Evolutionary conservation across 2,329 filamentous ascomycete species (phyloP).

Genomic region (Venturia effusa): DNA sequence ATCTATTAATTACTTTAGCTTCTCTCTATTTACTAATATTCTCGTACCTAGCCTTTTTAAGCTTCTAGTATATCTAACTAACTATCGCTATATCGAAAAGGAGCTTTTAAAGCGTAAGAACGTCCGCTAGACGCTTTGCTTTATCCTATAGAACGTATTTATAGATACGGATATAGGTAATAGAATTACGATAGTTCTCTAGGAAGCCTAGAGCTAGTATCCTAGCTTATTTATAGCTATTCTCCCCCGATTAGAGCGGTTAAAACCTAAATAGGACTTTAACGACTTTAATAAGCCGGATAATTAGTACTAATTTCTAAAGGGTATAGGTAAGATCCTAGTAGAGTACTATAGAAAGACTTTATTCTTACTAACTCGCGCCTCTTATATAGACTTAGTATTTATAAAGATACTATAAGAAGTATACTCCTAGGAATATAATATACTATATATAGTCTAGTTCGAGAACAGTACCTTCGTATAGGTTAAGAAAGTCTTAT

Average conservation of each 20-base stretch:
- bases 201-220: neutral
- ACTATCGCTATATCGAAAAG: neutral
- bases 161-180: neutral
- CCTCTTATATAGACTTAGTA: neutral
- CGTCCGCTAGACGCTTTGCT: neutral
- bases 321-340: neutral
- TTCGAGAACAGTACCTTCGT: neutral
- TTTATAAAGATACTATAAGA: neutral
- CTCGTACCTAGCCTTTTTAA: neutral
- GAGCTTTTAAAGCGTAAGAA: neutral
- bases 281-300: neutral
- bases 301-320: neutral
- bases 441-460: neutral
- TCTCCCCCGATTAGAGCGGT: neutral
- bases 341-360: neutral
- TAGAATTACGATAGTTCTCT: neutral
- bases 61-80: neutral
- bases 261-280: neutral
- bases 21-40: too few relatives aligned
- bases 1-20: too few relatives aligned
- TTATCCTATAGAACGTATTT: neutral
- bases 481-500: neutral
- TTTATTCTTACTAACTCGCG: neutral
- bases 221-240: neutral
- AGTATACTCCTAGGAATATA: neutral